Evolutionary conservation across 352 stramenopile genomes (phyloP), one percentile per base, ranked within the genome.

Genomic region (Phytophthora nicotianae): DNA sequence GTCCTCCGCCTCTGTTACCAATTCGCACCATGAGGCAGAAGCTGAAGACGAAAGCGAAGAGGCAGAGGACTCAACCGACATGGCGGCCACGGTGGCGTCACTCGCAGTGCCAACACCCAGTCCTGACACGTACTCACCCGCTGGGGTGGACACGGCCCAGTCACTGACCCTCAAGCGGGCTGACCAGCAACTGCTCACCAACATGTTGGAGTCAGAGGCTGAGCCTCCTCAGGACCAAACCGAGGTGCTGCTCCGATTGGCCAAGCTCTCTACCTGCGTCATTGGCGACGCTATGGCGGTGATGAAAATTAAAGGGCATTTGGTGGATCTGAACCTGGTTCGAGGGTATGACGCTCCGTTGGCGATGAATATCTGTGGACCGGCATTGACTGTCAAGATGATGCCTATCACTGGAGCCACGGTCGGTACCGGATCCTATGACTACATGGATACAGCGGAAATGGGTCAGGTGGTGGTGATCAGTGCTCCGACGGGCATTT

Each of bases 391-490:
- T 13, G 83, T 94, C 51, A 90, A 90, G 54, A 74, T 91, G 45
- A 83, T 94, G 73, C 85, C 85, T 1, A 75, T 72, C 23, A 88
- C 81, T 19, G 85, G 85, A 24, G 33, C 80, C 7, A 37, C 45
- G 11, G 13, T 41, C 7, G 21, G 32, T 21, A 40, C 27, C 2
- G 40, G 38, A 5, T 71, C 80, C 23, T 89, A 90, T 62, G 83
- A 89, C 70, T 93, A 94, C 58, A 80, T 94, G 17, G 86, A 94
- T 64, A 89, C 81, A 48, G 74, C 79, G 13, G 82, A 90, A 42
- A 82, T 85, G 70, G 86, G 83, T 7, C 81, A 91, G 38, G 83
- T 94, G 17, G 75, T 94, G 20, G 86, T 93, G 16, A 90, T 94
- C 48, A 91, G 82, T 52, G 71, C 83, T 7, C 86, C 86, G 0